Conservation (phyloP, 2,329 filamentous ascomycete species). For the Aspergillus sp. region DNA sequence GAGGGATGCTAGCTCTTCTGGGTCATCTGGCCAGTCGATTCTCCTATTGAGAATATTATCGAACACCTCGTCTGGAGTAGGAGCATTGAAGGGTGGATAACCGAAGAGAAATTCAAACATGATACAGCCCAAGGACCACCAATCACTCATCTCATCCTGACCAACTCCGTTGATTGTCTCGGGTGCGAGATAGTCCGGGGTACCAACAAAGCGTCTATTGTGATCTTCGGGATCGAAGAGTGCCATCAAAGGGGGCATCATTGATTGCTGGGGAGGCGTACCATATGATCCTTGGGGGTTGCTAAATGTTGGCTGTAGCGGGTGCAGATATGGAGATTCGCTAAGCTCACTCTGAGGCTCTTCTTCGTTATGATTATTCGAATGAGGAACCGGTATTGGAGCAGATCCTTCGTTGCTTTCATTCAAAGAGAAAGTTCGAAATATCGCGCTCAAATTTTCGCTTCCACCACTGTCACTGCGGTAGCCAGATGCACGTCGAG, state of each 20-base stretch:
- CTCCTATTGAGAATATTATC: conserved; percentile 88
- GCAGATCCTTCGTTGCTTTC: conserved; percentile 50
- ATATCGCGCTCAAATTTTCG: conserved; percentile 76
- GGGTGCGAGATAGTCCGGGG: conserved; percentile 92
- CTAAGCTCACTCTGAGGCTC: conserved; percentile 65
- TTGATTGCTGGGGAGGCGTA: conserved; percentile 56
- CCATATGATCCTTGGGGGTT: conserved; percentile 34
- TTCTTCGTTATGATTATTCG: conserved; percentile 63
- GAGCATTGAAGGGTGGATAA: conserved; percentile 86
- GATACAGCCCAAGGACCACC: conserved; percentile 99
- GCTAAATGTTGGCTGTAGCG: conserved; percentile 58
- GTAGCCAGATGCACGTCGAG: conserved; percentile 68
- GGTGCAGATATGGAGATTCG: conserved; percentile 71
- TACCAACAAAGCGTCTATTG: conserved; percentile 89
- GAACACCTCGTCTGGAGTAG: conserved; percentile 87
- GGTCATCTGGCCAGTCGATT: conserved; percentile 87
- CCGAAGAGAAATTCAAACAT: conserved; percentile 95
- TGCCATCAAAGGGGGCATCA: conserved; percentile 89
- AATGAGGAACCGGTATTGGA: conserved; percentile 27
- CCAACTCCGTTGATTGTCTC: conserved; percentile 94
- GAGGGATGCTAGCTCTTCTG: conserved; percentile 71
- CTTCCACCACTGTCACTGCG: conserved; percentile 91
- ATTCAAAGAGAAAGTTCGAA: conserved; percentile 71
- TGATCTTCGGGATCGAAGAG: conserved; percentile 94
- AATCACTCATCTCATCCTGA: conserved; percentile 97